phyloP scores from a whole-genome alignment of 2,329 filamentous ascomycete genomes.

The Aureobasidium lini region DNA sequence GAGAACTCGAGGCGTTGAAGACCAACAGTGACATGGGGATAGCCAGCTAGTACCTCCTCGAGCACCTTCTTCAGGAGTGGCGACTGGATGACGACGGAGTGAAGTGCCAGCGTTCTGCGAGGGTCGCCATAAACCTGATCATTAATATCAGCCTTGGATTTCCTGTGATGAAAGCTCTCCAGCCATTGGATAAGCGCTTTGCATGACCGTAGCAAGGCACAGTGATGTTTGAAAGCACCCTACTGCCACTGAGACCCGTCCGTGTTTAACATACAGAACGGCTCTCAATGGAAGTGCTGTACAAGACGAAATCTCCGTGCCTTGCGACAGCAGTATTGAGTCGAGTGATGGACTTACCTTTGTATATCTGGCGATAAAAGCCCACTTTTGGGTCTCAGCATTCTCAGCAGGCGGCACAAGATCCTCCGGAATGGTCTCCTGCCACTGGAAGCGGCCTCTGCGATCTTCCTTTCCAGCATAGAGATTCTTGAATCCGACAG shows the following conservation, averaged over 20 bases:
- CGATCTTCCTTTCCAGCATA: slow-evolving; percentile 46
- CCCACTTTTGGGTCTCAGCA: slow-evolving; percentile 54
- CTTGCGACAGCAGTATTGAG: not conserved
- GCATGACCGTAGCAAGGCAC: not conserved
- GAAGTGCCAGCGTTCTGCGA: slow-evolving; percentile 52
- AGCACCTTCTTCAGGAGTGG: slow-evolving; percentile 53
- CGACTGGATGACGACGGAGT: slow-evolving; percentile 59
- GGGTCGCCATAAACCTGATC: slow-evolving; percentile 36
- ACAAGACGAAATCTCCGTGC: too few relatives aligned
- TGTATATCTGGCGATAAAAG: slow-evolving; percentile 52
- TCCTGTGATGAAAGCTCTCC: too few relatives aligned
- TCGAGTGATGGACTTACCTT: slow-evolving; percentile 33
- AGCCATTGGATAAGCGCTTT: too few relatives aligned
- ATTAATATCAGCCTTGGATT: slow-evolving; percentile 20
- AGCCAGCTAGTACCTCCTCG: slow-evolving; percentile 47
- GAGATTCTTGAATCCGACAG: slow-evolving; percentile 38
- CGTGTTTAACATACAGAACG: too few relatives aligned
- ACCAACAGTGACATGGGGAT: slow-evolving; percentile 52
- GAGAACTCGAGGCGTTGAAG: slow-evolving; percentile 55
- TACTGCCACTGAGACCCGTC: too few relatives aligned
- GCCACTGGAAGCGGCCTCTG: slow-evolving; percentile 47
- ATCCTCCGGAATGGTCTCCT: slow-evolving; percentile 48
- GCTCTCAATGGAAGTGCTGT: too few relatives aligned
- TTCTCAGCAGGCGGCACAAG: slow-evolving; percentile 53
- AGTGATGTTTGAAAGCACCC: too few relatives aligned